Conservation (phyloP, 345 rosid species). For the Moricandia arvensis region DNA sequence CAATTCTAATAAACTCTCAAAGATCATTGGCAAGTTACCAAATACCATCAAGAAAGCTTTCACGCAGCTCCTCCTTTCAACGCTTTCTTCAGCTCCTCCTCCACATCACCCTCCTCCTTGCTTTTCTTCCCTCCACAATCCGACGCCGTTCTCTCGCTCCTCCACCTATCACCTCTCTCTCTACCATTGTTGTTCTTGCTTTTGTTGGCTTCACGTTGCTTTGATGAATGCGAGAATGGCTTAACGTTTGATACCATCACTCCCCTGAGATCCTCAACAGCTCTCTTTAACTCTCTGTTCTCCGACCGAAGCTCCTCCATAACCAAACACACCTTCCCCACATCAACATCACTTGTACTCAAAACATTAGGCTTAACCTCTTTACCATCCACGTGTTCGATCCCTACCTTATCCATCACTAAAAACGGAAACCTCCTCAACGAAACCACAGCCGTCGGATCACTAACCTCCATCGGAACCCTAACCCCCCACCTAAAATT, state of each 20-base stretch:
- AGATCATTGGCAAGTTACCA: background rate
- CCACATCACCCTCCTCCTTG: slow-evolving; percentile 48
- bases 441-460: slow-evolving; percentile 49
- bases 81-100: slow-evolving; percentile 72
- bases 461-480: slow-evolving; percentile 64
- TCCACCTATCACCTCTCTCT: slow-evolving; percentile 43
- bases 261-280: slow-evolving; percentile 71
- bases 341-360: slow-evolving; percentile 34
- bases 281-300: slow-evolving; percentile 58
- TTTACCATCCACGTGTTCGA: slow-evolving; percentile 70
- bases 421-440: slow-evolving; percentile 64
- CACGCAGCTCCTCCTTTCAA: slow-evolving; percentile 54
- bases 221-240: no score
- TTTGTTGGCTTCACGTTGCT: slow-evolving; percentile 39
- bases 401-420: slow-evolving; percentile 84
- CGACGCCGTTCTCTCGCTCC: slow-evolving; percentile 44
- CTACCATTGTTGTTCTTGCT: slow-evolving; percentile 40
- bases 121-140: slow-evolving; percentile 33
- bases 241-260: slow-evolving; percentile 47
- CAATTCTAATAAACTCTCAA: background rate
- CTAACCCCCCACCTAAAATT: slow-evolving; percentile 92
- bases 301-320: slow-evolving; percentile 68
- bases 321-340: slow-evolving; percentile 50
- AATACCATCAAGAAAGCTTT: slow-evolving; percentile 14
- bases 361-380: background rate